Evolutionary conservation across 441 rosid genomes (phyloP).

Genomic region (Gossypium gossypioides): DNA sequence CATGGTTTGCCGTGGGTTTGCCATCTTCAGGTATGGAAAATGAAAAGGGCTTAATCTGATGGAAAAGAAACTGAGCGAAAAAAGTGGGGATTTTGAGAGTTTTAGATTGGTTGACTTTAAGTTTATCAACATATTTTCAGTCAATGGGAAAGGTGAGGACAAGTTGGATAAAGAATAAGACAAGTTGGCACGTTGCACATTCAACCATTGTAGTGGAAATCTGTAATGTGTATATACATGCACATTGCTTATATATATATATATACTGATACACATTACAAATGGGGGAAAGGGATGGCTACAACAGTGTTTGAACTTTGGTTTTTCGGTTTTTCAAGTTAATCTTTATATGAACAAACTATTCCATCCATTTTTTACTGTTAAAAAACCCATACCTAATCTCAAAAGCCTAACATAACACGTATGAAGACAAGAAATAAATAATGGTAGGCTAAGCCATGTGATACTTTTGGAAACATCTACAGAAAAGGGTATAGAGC

Average conservation of each 20-base stretch:
- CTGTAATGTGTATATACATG: no score
- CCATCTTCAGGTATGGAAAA: not conserved
- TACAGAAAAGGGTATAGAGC: not conserved
- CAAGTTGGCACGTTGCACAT: not conserved
- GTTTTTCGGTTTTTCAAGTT: no score
- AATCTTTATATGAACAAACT: no score
- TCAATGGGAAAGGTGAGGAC: not conserved
- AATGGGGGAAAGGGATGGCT: no score
- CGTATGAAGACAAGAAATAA: not conserved
- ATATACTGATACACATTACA: no score
- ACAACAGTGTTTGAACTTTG: no score
- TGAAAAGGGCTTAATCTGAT: not conserved
- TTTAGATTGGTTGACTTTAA: no score
- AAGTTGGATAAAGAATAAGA: not conserved
- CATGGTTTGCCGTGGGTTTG: not conserved
- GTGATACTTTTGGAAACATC: not conserved
- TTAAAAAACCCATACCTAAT: no score
- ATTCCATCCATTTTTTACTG: no score
- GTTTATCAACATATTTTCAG: not conserved
- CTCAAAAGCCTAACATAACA: not conserved
- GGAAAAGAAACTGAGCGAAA: not conserved
- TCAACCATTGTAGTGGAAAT: not conserved
- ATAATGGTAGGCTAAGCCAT: not conserved
- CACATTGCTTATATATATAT: no score
- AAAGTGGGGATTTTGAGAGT: not conserved